Percentiles rank a stretch among this genome's conserved stretches.
phyloP scores from a whole-genome alignment of 2,329 filamentous ascomycete species.

The Chaetomiaceae sp. region DNA sequence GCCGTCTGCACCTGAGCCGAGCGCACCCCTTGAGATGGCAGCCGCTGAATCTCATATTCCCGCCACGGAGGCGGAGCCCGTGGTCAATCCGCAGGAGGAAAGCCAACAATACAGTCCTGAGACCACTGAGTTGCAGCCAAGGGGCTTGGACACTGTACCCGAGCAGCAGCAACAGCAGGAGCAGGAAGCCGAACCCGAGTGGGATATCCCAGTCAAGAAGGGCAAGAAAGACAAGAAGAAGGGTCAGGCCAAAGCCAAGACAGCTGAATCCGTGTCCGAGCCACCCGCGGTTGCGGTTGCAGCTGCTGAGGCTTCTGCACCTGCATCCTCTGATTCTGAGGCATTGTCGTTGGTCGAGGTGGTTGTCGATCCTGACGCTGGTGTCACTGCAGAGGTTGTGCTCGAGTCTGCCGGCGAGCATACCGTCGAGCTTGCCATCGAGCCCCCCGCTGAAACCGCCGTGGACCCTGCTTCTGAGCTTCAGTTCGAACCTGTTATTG shows the following conservation, averaged over 20 bases:
- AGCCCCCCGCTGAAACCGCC: not conserved
- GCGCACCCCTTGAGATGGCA: too few species aligned
- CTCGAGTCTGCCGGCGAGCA: not conserved
- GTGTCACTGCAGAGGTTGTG: not conserved
- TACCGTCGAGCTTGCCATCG: not conserved
- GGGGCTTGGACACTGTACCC: not conserved
- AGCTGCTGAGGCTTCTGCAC: not conserved
- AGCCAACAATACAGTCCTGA: not conserved
- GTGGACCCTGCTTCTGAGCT: not conserved
- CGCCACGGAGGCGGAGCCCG: too few species aligned
- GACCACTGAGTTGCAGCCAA: not conserved
- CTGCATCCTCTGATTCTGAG: not conserved
- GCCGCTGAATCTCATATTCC: too few species aligned
- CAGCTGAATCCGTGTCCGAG: not conserved
- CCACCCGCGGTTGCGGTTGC: not conserved
- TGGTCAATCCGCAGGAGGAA: not conserved
- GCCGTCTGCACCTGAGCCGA: not conserved
- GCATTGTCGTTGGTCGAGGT: not conserved
- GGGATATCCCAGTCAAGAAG: slow-evolving; percentile 19
- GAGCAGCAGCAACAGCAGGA: not conserved
- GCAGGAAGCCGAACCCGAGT: not conserved
- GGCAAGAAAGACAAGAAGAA: slow-evolving; percentile 30
- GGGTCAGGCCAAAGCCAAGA: slow-evolving; percentile 23
- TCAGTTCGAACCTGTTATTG: not conserved
- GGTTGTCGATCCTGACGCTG: not conserved